Conservation (phyloP, 257 asterid species). For the Perilla frutescens region DNA sequence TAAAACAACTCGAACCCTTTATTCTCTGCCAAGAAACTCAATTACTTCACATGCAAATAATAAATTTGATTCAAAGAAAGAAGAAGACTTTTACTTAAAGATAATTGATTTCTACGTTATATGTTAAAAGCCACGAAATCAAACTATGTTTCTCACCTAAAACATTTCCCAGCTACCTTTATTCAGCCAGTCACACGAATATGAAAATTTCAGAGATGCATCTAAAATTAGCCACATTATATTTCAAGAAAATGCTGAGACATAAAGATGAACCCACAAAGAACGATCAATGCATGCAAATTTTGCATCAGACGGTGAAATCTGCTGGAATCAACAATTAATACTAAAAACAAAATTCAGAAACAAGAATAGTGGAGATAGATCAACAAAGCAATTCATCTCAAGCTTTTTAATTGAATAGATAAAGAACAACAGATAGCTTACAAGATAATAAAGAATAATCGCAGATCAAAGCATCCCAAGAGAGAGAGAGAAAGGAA, state of each 20-base stretch:
- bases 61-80: not conserved
- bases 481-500: not conserved
- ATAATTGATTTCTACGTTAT: not conserved
- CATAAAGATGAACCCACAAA: not conserved
- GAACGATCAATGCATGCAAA: constrained; percentile 5
- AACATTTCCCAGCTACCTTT: not conserved
- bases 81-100: not conserved
- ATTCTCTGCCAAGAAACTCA: constrained; percentile 28
- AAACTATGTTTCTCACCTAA: not conserved
- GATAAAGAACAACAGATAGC: not conserved
- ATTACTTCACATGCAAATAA: not conserved
- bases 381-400: not conserved
- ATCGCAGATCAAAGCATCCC: constrained; percentile 15
- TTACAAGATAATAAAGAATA: constrained; percentile 1
- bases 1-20: constrained; percentile 25
- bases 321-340: constrained; percentile 19
- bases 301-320: not conserved
- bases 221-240: not conserved
- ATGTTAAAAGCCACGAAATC: not conserved
- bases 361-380: not conserved
- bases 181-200: constrained; percentile 5
- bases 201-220: not conserved
- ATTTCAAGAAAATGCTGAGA: not conserved
- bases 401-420: not conserved
- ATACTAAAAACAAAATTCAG: not conserved